phyloP scores from a whole-genome alignment of 345 rosid species.

The Odontarrhena argentea region DNA sequence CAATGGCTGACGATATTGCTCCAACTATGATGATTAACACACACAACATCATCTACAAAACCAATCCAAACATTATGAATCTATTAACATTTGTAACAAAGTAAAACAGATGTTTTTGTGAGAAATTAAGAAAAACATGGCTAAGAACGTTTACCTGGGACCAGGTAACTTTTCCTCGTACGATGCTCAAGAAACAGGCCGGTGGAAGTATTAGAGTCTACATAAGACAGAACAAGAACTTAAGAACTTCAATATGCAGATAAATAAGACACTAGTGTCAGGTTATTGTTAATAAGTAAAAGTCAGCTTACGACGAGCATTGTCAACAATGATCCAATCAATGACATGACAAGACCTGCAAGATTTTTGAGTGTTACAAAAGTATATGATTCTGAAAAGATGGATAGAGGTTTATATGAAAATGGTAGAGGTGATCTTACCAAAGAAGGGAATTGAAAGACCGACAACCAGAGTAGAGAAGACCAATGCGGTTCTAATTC shows the following conservation, averaged over 20 bases:
- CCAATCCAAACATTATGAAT: constrained; percentile 6
- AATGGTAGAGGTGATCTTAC: constrained; percentile 44
- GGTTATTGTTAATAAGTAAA: background rate
- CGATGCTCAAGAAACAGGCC: constrained; percentile 79
- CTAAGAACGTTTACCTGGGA: constrained; percentile 51
- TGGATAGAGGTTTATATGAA: constrained; percentile 3
- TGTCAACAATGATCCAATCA: constrained; percentile 90
- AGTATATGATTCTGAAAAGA: background rate
- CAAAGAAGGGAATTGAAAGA: constrained; percentile 84
- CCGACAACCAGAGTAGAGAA: constrained; percentile 82
- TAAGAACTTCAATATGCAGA: background rate
- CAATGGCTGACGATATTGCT: constrained; percentile 58
- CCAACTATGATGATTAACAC: constrained; percentile 65
- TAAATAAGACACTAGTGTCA: background rate
- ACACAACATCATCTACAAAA: constrained; percentile 57
- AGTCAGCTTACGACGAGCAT: constrained; percentile 83
- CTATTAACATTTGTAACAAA: constrained; percentile 4
- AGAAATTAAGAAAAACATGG: constrained; percentile 2
- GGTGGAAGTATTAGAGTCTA: constrained; percentile 94
- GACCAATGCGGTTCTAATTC: constrained; percentile 76
- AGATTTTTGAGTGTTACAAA: constrained; percentile 10
- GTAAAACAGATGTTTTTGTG: background rate
- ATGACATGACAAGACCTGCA: constrained; percentile 86
- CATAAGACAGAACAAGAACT: constrained; percentile 20
- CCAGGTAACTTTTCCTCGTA: constrained; percentile 52